A percentile compares a stretch with the other conserved stretches of the same genome.
Evolutionary conservation across 1,284 basidiomycete species (phyloP).

Genomic region (Pterulicium gracile): DNA sequence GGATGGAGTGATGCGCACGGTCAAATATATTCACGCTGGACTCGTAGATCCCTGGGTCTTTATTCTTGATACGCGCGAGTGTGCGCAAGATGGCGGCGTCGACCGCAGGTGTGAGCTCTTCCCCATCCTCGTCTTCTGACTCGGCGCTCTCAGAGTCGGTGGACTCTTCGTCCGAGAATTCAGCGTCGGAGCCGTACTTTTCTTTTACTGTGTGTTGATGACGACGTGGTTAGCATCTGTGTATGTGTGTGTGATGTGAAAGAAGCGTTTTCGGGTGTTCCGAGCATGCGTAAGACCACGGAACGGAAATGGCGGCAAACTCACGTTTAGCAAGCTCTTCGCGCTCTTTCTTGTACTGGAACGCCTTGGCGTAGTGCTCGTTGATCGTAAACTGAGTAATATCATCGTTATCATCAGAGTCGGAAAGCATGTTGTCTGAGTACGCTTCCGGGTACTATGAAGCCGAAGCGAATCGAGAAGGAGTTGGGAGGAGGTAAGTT

Average conservation of each 20-base stretch:
- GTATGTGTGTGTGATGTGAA: conserved; percentile 6
- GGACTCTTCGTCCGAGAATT: conserved; percentile 31
- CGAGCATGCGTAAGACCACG: too few relatives aligned
- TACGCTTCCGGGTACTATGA: conserved; percentile 34
- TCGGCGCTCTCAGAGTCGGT: conserved; percentile 72
- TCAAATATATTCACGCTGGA: conserved; percentile 61
- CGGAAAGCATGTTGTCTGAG: conserved; percentile 28
- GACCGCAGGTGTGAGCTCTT: conserved; percentile 88
- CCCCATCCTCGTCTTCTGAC: conserved; percentile 91
- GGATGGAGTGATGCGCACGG: conserved; percentile 31
- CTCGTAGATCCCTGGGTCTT: conserved; percentile 82
- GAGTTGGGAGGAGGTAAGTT: conserved; percentile 54
- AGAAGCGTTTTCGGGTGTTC: too few relatives aligned
- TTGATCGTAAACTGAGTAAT: conserved; percentile 60
- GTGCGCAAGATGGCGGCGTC: conserved; percentile 95
- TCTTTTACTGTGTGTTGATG: conserved; percentile 73
- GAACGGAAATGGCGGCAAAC: conserved; percentile 21
- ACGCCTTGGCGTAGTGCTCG: conserved; percentile 76
- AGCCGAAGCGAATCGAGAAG: conserved; percentile 56
- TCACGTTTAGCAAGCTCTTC: conserved; percentile 72
- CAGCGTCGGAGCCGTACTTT: conserved; percentile 70
- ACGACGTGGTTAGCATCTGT: too few relatives aligned
- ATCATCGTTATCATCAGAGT: conserved; percentile 33
- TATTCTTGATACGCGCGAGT: conserved; percentile 74
- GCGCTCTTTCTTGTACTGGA: conserved; percentile 69